Conservation (phyloP, 768 basidiomycete species). For the Panus rudis region DNA sequence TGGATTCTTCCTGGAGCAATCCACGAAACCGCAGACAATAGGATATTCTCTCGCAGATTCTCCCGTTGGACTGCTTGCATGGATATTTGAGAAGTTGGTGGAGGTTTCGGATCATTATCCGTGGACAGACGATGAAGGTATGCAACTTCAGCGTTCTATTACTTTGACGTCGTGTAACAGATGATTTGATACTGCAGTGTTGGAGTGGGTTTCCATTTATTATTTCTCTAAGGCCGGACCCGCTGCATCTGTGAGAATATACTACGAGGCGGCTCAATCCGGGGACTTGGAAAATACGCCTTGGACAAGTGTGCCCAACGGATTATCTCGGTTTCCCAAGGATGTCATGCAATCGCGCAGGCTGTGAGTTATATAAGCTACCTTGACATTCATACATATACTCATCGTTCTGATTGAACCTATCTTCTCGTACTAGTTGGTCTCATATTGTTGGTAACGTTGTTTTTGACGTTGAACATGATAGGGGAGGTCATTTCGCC, state of each 20-base stretch:
- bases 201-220: constrained; percentile 30
- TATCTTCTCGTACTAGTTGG: constrained; percentile 12
- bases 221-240: constrained; percentile 30
- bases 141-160: not conserved
- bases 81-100: constrained; percentile 30
- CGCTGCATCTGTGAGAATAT: constrained; percentile 24
- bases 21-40: constrained; percentile 27
- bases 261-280: constrained; percentile 20
- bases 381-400: too few relatives aligned
- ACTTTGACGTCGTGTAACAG: not conserved
- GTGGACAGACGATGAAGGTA: constrained; percentile 54
- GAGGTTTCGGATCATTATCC: constrained; percentile 38
- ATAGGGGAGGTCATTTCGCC: constrained; percentile 53
- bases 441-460: constrained; percentile 16
- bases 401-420: not conserved
- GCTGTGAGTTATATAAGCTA: constrained; percentile 21
- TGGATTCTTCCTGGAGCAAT: constrained; percentile 27
- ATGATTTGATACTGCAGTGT: constrained; percentile 14
- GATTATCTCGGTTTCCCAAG: constrained; percentile 24
- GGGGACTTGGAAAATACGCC: not conserved
- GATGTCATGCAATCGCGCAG: constrained; percentile 16
- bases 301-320: constrained; percentile 19
- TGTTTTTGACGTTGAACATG: constrained; percentile 44
- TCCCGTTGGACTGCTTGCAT: constrained; percentile 39
- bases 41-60: constrained; percentile 53